Conservation (phyloP, 2,329 filamentous ascomycete genomes). For the Stemphylium vesicarium region DNA sequence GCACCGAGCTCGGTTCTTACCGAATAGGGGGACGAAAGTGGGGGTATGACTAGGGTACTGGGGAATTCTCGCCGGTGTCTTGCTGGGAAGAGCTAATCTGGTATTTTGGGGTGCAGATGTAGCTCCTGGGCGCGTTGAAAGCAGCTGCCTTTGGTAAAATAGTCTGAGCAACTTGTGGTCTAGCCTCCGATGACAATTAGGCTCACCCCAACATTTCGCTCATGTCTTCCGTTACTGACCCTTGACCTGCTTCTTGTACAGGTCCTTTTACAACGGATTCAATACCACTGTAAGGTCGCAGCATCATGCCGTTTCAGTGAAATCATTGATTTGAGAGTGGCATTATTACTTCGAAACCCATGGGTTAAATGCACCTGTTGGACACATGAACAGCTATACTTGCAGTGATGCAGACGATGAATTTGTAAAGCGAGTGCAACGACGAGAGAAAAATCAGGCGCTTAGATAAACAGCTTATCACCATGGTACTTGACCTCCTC, state of each 20-base stretch:
- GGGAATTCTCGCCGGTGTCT: background rate
- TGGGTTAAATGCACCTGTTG: background rate
- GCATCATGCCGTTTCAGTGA: too few relatives aligned
- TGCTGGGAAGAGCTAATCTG: background rate
- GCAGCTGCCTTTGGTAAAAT: background rate
- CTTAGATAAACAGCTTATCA: conserved; percentile 41
- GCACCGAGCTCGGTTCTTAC: background rate
- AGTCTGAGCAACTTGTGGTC: background rate
- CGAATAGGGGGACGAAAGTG: background rate
- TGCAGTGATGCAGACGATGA: background rate
- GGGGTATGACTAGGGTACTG: background rate
- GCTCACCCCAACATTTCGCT: too few relatives aligned
- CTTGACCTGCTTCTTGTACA: too few relatives aligned
- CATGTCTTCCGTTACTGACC: background rate
- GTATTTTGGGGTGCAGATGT: background rate
- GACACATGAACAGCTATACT: background rate
- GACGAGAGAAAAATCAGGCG: background rate
- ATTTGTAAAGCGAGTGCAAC: background rate
- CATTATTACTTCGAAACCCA: too few relatives aligned
- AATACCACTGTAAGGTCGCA: too few relatives aligned
- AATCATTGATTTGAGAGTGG: too few relatives aligned
- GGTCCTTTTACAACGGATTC: too few relatives aligned
- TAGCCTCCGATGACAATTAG: background rate
- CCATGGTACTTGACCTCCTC: conserved; percentile 41
- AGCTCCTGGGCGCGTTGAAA: background rate